Percentiles rank a stretch among this genome's conserved stretches.
Evolutionary conservation across 1,284 basidiomycete species (phyloP).

Genomic region (Cryptococcus sp.): DNA sequence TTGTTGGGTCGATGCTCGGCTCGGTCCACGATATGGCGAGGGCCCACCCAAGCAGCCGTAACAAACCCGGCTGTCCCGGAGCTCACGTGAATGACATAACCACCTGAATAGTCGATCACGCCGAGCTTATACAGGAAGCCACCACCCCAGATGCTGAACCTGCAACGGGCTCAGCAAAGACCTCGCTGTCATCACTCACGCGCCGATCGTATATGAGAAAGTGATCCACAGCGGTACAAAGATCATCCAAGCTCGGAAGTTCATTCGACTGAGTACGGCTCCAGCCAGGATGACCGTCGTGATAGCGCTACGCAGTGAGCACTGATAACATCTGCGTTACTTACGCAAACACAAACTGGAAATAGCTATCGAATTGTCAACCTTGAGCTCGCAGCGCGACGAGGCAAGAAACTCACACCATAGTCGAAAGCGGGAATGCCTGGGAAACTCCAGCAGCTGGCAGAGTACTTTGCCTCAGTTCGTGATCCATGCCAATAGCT

Average conservation of each 20-base stretch:
- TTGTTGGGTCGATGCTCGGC: slow-evolving; percentile 23
- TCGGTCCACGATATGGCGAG: slow-evolving; percentile 17
- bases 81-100: slow-evolving; percentile 24
- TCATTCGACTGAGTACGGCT: slow-evolving; percentile 26
- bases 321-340: not conserved
- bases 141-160: slow-evolving; percentile 25
- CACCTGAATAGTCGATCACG: slow-evolving; percentile 29
- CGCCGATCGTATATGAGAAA: no score
- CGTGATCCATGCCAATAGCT: slow-evolving; percentile 14
- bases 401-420: slow-evolving; percentile 12
- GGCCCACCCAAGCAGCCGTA: slow-evolving; percentile 19
- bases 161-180: slow-evolving; percentile 19
- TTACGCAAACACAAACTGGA: slow-evolving; percentile 28
- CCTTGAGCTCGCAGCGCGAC: not conserved
- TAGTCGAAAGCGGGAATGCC: slow-evolving; percentile 19
- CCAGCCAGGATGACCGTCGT: slow-evolving; percentile 27
- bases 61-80: slow-evolving; percentile 25
- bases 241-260: slow-evolving; percentile 25
- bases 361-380: slow-evolving; percentile 9
- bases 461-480: slow-evolving; percentile 13
- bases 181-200: slow-evolving; percentile 13
- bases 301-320: slow-evolving; percentile 14
- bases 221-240: slow-evolving; percentile 14
- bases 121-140: slow-evolving; percentile 24
- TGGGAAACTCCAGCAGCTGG: slow-evolving; percentile 15